Base-by-base conservation (phyloP, 169 alveolate species). In the Cryptosporidium sp. region DNA sequence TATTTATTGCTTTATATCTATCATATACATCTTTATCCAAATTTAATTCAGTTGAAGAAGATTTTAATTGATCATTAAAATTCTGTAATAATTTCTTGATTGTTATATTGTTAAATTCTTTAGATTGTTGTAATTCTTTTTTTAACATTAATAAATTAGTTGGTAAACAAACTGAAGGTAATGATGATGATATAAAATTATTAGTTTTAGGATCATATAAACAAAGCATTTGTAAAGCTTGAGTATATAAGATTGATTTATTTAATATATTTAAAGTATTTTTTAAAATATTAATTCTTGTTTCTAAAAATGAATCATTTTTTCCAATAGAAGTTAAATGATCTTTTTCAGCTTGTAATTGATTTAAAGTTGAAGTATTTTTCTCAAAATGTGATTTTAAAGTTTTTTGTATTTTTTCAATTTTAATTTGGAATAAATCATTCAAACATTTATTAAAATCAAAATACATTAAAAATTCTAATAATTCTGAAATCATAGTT, bases 241-340 rank as follows among this genome's bases (percentile, higher is more conserved):
- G 58, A 5, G 65, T 29, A 72, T 45, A 35, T 31, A 72, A 72
- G 3, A 72, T 48, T 14, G 39, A 16, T 21, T 21, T 72, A 26
- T 72, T 72, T 29, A 72, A 35, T n/a, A 72, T 52, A 51, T 8
- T 23, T 26, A 72, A 56, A 31, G 85, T 72, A 29, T 29, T 72
- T 52, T 72, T 72, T 2, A 72, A 14, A 51, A 45, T 35, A n/a
- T 1, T 7, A 26, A 35, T 35, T 21, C 51, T 72, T 44, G 31
- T 60, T 8, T 70, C 21, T 65, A 70, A 37, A 18, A 0, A 31
- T 14, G 1, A 21, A 70, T 52, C 84, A n/a, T 26, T 31, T 16
- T 72, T 51, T 8, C n/a, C 69, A 7, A 0, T 0, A n/a, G n/a
- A 14, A 52, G 61, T 14, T 3, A 61, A 14, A 29, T 16, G 0